Evolutionary conservation across 2,329 filamentous ascomycete genomes (phyloP).

Genomic region (Talaromyces islandicus): DNA sequence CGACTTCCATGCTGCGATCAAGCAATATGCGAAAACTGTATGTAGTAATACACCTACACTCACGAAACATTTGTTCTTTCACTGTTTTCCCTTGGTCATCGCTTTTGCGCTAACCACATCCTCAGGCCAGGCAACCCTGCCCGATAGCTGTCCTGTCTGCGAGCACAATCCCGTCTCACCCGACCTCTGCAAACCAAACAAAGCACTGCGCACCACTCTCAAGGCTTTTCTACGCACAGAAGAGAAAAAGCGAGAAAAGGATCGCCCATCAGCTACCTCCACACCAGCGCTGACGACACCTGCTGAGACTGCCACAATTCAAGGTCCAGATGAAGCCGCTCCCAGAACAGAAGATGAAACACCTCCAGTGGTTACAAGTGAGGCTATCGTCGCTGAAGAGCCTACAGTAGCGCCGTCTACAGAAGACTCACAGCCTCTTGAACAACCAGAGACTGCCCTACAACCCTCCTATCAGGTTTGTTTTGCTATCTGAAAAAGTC

Average conservation of each 20-base stretch:
- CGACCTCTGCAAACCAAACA: slow-evolving; percentile 82
- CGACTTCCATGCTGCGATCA: slow-evolving; percentile 93
- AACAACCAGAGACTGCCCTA: background rate
- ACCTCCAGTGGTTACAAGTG: background rate
- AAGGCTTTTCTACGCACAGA: slow-evolving; percentile 85
- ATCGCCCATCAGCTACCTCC: slow-evolving; percentile 37
- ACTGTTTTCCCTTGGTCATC: background rate
- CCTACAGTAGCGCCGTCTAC: background rate
- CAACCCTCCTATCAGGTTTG: background rate
- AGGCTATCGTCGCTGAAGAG: background rate
- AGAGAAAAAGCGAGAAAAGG: slow-evolving; percentile 77
- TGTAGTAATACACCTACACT: slow-evolving; percentile 26
- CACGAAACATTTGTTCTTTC: background rate
- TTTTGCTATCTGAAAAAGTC: background rate
- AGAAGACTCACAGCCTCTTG: background rate
- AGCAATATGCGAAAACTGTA: slow-evolving; percentile 86
- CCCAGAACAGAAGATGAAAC: background rate
- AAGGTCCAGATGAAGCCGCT: background rate
- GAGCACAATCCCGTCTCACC: slow-evolving; percentile 82
- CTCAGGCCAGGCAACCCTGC: slow-evolving; percentile 67
- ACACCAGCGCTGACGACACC: slow-evolving; percentile 15
- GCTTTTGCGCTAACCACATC: background rate
- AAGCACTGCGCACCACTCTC: slow-evolving; percentile 85
- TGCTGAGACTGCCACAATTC: slow-evolving; percentile 8
- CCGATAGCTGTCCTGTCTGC: slow-evolving; percentile 83